These are phyloP conservation scores for Jamesozyma rosinii DNA, from an alignment of 805 yeast species.

Conservation along the genomic window DNA sequence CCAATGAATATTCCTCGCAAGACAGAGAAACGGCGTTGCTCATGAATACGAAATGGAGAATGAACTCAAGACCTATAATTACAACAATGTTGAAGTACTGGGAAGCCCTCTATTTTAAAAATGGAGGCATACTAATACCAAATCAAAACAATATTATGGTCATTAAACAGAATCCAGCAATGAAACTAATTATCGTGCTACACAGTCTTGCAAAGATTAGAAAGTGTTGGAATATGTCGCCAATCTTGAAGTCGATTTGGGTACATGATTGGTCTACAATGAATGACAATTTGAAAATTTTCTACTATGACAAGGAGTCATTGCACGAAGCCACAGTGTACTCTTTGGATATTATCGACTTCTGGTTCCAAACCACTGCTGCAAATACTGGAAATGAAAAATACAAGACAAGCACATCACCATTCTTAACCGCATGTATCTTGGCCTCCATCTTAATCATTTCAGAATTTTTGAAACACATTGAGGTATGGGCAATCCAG, in stretches of 20 bases:
- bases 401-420: constrained; percentile 48
- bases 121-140: constrained; percentile 53
- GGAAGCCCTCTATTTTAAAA: constrained; percentile 54
- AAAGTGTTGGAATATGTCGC: constrained; percentile 51
- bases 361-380: constrained; percentile 62
- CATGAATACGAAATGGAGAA: constrained; percentile 47
- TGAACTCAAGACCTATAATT: constrained; percentile 50
- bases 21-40: constrained; percentile 13
- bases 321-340: constrained; percentile 52
- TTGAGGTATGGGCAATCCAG: constrained; percentile 36
- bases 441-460: constrained; percentile 47
- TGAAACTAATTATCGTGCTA: constrained; percentile 59
- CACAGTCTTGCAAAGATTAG: constrained; percentile 59
- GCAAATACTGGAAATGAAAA: background rate
- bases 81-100: constrained; percentile 52
- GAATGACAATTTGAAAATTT: constrained; percentile 42
- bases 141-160: constrained; percentile 34
- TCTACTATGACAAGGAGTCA: constrained; percentile 50
- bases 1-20: background rate
- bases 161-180: constrained; percentile 43
- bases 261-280: constrained; percentile 57
- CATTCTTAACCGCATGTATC: constrained; percentile 62
- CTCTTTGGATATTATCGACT: constrained; percentile 49
- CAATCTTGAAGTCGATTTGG: constrained; percentile 52
- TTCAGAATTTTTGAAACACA: constrained; percentile 50